Evolutionary conservation across 2,329 filamentous ascomycete genomes (phyloP), one percentile per base, ranked within the genome.

Genomic region (Blumeria graminis): DNA sequence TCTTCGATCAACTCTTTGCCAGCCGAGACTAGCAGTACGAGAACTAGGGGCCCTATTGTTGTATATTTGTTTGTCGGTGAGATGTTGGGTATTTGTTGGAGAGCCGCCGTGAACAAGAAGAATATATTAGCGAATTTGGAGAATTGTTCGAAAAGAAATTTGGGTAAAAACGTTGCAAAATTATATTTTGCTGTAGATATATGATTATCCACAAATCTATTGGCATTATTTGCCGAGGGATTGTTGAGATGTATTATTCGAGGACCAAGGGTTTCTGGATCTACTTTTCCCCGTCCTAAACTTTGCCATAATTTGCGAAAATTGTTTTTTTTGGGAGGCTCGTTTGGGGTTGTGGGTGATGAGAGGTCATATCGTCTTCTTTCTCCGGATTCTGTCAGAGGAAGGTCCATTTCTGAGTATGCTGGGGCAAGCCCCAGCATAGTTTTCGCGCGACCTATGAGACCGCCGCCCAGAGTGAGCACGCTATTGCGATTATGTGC

Each of bases 91-190:
- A 98, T 94, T 69, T 98, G 92, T 72, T 98, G 92, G 50, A 98
- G 72, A 43, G 80, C 82, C 14, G 92, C 89, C 39, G 92, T 98
- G 69, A 98, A 96, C 68, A 98, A 78, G 84, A 98, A 98, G 74
- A 98, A 98, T 66, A 98, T 71, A 71, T 98, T 98, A 73, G 92
- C 92, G 70, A 95, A 94, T 74, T 95, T 98, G 59, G 89, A 95
- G 71, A 98, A 98, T 68, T 98, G 92, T 69, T 98, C 92, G 68
- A 90, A 88, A 57, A 98, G 74, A 70, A 98, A 98, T 70, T 98
- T 98, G 55, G 92, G 92, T 16, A 96, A 67, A 69, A 98, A 98
- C 18, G 88, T 94, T 56, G 86, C 75, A 65, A 87, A 64, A 68
- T 96, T 98, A 77, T 98, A 98, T 70, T 98, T 98, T 60, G 92